Conservation (phyloP, 1,284 basidiomycete genomes). For the Kalmanozyma brasiliensis region DNA sequence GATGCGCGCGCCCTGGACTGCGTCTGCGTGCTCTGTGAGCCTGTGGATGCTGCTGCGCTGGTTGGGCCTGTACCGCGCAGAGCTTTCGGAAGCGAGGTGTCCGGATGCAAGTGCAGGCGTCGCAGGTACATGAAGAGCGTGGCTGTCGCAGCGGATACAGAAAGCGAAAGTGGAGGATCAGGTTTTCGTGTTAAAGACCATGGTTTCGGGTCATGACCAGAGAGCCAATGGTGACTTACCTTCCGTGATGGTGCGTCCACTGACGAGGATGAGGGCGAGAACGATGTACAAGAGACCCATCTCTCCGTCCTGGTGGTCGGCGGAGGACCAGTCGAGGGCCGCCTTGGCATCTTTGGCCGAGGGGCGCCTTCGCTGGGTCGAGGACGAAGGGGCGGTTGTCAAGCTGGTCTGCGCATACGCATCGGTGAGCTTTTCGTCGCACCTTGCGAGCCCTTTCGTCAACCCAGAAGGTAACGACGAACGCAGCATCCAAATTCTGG, state of each 20-base stretch:
- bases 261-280: constrained; percentile 66
- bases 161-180: neutral
- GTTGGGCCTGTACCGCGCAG: constrained; percentile 34
- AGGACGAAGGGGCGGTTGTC: constrained; percentile 1
- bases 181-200: too few species aligned
- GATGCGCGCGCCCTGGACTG: constrained; percentile 24
- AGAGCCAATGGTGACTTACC: constrained; percentile 51
- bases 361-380: constrained; percentile 10
- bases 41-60: constrained; percentile 8
- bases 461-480: constrained; percentile 17
- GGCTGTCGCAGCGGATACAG: constrained; percentile 8
- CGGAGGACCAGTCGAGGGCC: constrained; percentile 37
- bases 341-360: constrained; percentile 10
- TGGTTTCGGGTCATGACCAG: too few species aligned
- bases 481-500: constrained; percentile 30
- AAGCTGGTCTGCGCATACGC: constrained; percentile 13
- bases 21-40: constrained; percentile 37
- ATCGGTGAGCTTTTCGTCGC: constrained; percentile 18
- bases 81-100: constrained; percentile 25
- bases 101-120: constrained; percentile 25
- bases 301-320: constrained; percentile 51
- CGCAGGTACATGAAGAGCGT: constrained; percentile 34
- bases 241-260: constrained; percentile 63
- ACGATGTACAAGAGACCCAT: constrained; percentile 65
- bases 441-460: constrained; percentile 11